Evolutionary conservation across 2,329 filamentous ascomycete genomes (phyloP), one percentile per base, ranked within the genome.

Genomic region (Colletotrichum euphorbiae): DNA sequence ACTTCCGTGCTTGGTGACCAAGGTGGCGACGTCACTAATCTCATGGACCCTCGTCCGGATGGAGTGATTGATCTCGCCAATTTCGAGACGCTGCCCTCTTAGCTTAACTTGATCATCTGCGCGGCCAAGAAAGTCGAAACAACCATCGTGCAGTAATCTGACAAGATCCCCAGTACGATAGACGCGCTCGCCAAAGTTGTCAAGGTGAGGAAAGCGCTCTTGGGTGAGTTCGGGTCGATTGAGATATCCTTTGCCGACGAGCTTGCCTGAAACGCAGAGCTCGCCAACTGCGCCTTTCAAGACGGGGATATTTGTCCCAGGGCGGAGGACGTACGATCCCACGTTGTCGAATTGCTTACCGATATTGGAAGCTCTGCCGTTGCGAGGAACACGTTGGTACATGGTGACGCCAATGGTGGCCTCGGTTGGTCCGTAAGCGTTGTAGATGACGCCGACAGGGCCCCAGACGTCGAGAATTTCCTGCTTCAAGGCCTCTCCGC

Each of bases 41-140:
- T 80, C 80, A 0, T 77, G 70, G 0, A 88, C 83, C 0, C 87
- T 86, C 19, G 86, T 82, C 52, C 89, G 89, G 73, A 97, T 93
- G 8, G 91, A 88, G 55, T 94, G 90, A 72, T 97, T 96, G 77
- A 98, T 97, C 80, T 98, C 94, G 1, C 91, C 92, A 69, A 97
- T 91, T 74, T 98, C 95, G 1, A 98, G 85, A 13, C 94, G 86
- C 76, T 98, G 94, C 0, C 94, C 94, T 11, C 95, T 89, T 3
- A 98, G 85, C 77, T 98, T 98, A 70, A 97, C 90, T 78, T 98
- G 94, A 62, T 97, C 93, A 75, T 98, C 95, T 6, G 91, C 91
- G 13, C 95, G 88, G 3, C 95, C 94, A 2, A 97, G 83, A 75
- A 98, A 98, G 63, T 95, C 91, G 71, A 97, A 94, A 48, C 91